phyloP scores from a whole-genome alignment of 2,329 filamentous ascomycete species.

The Thielaviopsis musarum region DNA sequence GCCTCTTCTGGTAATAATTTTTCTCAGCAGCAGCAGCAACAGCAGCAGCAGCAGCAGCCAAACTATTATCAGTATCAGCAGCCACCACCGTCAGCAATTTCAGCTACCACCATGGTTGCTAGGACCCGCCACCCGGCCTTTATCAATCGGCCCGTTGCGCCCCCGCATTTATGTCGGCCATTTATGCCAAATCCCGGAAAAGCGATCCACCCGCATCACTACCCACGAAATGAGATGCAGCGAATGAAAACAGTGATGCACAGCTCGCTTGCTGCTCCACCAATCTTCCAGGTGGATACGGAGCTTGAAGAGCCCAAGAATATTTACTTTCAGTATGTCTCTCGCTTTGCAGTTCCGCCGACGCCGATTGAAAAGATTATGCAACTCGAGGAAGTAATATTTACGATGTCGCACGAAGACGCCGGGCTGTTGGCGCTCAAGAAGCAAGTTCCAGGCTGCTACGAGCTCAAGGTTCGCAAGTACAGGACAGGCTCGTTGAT shows the following conservation, averaged over 20 bases:
- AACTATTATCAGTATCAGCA: neutral
- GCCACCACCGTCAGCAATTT: neutral
- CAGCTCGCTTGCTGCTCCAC: neutral
- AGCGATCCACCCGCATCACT: neutral
- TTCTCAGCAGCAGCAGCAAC: neutral
- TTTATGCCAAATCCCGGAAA: neutral
- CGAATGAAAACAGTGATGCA: neutral
- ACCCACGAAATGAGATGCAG: neutral
- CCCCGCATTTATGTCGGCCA: too few species aligned
- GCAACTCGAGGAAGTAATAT: neutral
- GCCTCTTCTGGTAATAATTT: too few species aligned
- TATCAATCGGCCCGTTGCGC: too few species aligned
- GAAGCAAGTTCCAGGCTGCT: neutral
- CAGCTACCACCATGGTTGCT: neutral
- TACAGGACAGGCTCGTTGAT: constrained; percentile 1
- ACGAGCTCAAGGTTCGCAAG: constrained; percentile 1
- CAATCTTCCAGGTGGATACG: neutral
- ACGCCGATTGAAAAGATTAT: neutral
- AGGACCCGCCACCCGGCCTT: too few species aligned
- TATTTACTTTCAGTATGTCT: neutral
- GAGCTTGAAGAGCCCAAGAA: neutral
- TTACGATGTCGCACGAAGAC: neutral
- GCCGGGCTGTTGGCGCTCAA: neutral
- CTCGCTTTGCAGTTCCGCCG: neutral
- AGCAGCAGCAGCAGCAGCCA: neutral